Base-by-base conservation (phyloP, 192 early-diverging fungal genomes). In the Dissophora globulifera region DNA sequence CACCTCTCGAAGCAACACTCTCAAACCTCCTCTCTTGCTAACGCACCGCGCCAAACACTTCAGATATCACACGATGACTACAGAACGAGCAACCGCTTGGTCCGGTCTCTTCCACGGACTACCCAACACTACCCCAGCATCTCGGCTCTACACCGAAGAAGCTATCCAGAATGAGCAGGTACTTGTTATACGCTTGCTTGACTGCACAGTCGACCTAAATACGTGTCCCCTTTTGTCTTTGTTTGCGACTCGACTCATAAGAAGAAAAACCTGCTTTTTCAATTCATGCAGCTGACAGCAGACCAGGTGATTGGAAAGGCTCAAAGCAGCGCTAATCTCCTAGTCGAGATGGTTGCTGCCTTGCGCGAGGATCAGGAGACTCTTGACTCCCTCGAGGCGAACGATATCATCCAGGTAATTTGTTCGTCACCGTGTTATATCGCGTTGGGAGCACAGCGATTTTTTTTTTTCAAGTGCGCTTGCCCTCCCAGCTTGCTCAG, bases 251-350 rank as follows among this genome's bases (percentile, higher is more conserved):
- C n/a, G 4, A 10, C 1, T 32, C 22, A 15, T 27, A 32, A 2
- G 10, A 9, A n/a, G 4, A 9, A 47, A 32, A 19, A 23, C 17
- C n/a, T 45, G 12, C 17, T n/a, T 45, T 4, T 45, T 45, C 9
- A 4, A 17, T 57, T 26, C 7, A 22, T 31, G 16, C 25, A 62
- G 46, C 46, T 25, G 27, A 42, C 70, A 6, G 56, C 57, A 47
- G 70, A 75, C 29, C 49, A 75, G 32, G 9, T 76, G 32, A 62
- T 76, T 35, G 58, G 62, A 30, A 76, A 67, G 50, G 63, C 72
- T 6, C 56, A 76, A 15, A 58, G 57, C 23, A 66, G 40, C 32
- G 55, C 72, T 13, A 62, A 46, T 50, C 72, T 76, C 33, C 47
- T 76, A 12, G 50, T 38, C 17, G 72, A 76, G 35, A 66, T 76